Percentiles rank a stretch among this genome's conserved stretches.
Conservation (phyloP, 2,329 filamentous ascomycete species). For the Ascochyta fabae region DNA sequence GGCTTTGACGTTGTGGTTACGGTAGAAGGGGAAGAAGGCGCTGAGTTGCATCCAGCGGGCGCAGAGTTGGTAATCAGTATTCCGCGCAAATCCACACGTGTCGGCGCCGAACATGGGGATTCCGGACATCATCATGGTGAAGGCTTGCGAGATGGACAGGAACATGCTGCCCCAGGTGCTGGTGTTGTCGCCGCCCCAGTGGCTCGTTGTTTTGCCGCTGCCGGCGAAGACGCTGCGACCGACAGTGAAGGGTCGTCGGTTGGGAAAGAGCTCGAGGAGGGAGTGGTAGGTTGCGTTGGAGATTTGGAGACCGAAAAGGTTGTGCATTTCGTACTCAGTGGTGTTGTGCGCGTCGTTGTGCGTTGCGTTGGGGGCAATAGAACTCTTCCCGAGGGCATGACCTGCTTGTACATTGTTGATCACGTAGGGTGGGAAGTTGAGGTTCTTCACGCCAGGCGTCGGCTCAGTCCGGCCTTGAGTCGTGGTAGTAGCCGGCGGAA, state of each 20-base stretch:
- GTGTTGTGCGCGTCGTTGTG: conserved; percentile 67
- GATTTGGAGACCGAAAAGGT: conserved; percentile 58
- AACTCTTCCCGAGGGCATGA: conserved; percentile 65
- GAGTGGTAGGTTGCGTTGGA: conserved; percentile 60
- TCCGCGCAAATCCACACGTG: conserved; percentile 69
- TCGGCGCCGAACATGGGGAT: conserved; percentile 73
- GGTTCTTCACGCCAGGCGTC: conserved; percentile 66
- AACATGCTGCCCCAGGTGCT: conserved; percentile 74
- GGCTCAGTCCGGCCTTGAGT: conserved; percentile 63
- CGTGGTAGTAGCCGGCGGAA: conserved; percentile 35
- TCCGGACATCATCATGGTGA: conserved; percentile 73
- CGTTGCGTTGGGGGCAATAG: conserved; percentile 75
- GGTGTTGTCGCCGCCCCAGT: conserved; percentile 73
- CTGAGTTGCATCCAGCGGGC: conserved; percentile 73
- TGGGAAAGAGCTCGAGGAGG: conserved; percentile 65
- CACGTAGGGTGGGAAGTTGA: conserved; percentile 75
- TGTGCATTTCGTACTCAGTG: conserved; percentile 79
- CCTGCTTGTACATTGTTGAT: conserved; percentile 76
- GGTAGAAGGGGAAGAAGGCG: conserved; percentile 77
- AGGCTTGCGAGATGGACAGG: conserved; percentile 75
- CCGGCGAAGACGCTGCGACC: conserved; percentile 22
- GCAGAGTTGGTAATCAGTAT: conserved; percentile 71
- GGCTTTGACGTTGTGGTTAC: conserved; percentile 71
- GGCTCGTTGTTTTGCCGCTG: conserved; percentile 19
- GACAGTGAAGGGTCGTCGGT: conserved; percentile 19